Percentiles rank a stretch among this genome's conserved stretches.
Conservation (phyloP, 768 basidiomycete genomes). For the Agrocybe pediades region DNA sequence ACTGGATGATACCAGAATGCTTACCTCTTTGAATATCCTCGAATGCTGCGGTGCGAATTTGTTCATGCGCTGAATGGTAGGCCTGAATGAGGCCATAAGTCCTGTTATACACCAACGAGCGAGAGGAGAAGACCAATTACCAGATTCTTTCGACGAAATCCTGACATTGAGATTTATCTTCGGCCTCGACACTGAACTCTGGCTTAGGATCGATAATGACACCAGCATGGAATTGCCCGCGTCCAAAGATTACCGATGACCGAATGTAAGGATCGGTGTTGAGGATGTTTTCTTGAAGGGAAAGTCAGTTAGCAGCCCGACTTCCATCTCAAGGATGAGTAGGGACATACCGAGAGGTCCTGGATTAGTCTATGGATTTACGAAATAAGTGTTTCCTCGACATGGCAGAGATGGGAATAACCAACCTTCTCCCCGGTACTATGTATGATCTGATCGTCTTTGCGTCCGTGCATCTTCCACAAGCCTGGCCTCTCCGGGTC, state of each 20-base stretch:
- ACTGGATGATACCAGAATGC: not conserved
- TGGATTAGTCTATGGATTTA: too few species aligned
- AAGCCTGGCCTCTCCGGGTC: not conserved
- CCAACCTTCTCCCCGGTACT: too few species aligned
- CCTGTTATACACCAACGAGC: not conserved
- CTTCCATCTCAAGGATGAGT: too few species aligned
- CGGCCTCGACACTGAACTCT: not conserved
- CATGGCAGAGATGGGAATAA: too few species aligned
- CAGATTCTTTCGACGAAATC: not conserved
- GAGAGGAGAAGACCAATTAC: not conserved
- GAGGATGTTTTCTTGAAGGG: too few species aligned
- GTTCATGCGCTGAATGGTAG: not conserved
- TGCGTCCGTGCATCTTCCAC: not conserved
- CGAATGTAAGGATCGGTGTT: not conserved
- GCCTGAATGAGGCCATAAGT: not conserved
- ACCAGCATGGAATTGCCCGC: not conserved
- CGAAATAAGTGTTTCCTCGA: too few species aligned
- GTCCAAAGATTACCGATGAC: not conserved
- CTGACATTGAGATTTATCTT: not conserved
- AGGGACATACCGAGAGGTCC: too few species aligned
- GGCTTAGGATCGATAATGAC: not conserved
- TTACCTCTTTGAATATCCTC: not conserved
- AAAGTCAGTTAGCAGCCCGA: too few species aligned
- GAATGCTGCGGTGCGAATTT: not conserved
- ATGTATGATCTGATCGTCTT: too few species aligned